Conservation (phyloP, 2,329 filamentous ascomycete species). For the Alternaria triticina region DNA sequence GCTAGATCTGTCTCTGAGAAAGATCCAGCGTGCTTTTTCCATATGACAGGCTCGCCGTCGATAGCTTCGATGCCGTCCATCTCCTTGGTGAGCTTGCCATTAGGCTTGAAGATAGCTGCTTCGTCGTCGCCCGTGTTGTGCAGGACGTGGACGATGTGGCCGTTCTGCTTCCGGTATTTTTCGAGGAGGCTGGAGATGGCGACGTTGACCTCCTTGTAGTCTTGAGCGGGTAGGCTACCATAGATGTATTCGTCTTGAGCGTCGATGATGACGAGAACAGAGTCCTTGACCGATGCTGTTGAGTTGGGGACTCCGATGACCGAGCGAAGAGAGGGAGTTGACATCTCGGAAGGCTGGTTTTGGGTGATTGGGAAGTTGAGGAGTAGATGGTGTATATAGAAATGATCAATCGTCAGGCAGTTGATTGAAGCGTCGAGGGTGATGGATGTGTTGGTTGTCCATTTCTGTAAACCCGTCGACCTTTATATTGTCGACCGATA, state of each 20-base stretch:
- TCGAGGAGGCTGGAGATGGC: background rate
- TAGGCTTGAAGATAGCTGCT: background rate
- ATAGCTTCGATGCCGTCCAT: background rate
- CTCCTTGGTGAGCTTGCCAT: background rate
- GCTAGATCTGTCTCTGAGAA: background rate
- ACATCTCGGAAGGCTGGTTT: background rate
- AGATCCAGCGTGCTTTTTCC: background rate
- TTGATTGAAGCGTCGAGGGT: background rate
- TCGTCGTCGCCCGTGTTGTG: background rate
- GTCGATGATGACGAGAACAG: background rate
- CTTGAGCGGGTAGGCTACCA: background rate
- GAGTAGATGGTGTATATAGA: background rate
- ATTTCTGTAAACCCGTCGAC: background rate
- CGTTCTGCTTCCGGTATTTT: background rate
- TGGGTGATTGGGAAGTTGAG: background rate
- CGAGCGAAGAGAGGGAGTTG: background rate
- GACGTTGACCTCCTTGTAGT: background rate
- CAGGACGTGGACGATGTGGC: background rate
- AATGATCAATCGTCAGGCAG: background rate
- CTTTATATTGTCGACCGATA: background rate
- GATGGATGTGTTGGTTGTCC: background rate
- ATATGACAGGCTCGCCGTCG: background rate
- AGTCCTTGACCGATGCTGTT: background rate
- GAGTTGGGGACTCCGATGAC: background rate
- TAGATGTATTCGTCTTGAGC: background rate